Evolutionary conservation across 2,329 filamentous ascomycete genomes (phyloP), one percentile per base, ranked within the genome.

Genomic region (Exophiala spinifera): DNA sequence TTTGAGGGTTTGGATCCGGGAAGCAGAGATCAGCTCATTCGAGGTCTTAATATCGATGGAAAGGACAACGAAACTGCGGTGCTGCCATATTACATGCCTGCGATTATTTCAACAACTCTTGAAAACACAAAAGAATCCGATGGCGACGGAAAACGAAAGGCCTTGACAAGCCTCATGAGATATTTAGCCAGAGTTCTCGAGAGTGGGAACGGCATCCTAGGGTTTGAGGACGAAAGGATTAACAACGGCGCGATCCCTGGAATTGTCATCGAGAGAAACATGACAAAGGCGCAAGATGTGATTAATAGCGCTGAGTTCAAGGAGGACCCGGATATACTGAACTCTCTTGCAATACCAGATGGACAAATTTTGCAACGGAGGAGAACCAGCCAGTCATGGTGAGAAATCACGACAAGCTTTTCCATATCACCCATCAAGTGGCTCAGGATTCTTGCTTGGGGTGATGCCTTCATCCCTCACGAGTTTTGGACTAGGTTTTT

Each of bases 11-110:
- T 70, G 3, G 57, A 65, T 6, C 37, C 51, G 4, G 14, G 47
- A 2, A 56, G 51, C 15, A 63, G 61, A 37, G 14, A 60, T 1
- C 51, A 58, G 7, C 62, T 73, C 3, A 57, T 69, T 5, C 47
- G 62, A 6, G 62, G 66, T 21, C 61, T 74, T 19, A 73, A 69
- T 53, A 63, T 70, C 11, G 68, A 72, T 51, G 71, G 71, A 1
- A 60, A 66, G 3, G 58, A 65, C 28, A 65, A 67, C 17, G 63
- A 67, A 31, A 66, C 65, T 6, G 72, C 70, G 0, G 65, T 73
- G 11, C 58, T 71, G 6, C 67, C 68, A 3, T 72, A 71, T 31
- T 74, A 74, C 39, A 69, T 70, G 56, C 71, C 72, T 2, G 70
- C 69, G 1, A 62, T 72, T 11, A 59, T 71, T 21, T 64, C 64